Base-by-base conservation (phyloP, 148 eudicot species). In the Rhododendron griersonianum region DNA sequence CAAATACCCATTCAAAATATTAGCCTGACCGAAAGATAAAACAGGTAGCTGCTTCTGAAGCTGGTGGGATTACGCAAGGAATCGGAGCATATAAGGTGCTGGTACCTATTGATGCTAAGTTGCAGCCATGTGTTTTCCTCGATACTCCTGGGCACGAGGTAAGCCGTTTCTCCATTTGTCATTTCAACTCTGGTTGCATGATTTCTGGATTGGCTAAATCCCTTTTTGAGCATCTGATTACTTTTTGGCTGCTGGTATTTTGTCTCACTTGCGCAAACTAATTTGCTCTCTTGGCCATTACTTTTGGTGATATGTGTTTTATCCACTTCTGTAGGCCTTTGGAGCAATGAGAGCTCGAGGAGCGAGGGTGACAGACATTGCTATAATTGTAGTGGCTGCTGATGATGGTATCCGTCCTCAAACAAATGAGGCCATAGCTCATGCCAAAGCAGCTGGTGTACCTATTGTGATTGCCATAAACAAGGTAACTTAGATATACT, bases 311-410 rank as follows among this genome's bases (percentile, higher is more conserved):
- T 83, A 44, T 87, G 11, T 79, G 69, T 81, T 82, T n/a, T 78
- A 67, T 88, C n/a, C 80, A 37, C 67, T 81, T 50, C 59, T 92
- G 41, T 84, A 97, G 98, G 99, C 99, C 87, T 97, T 97, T 91
- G 99, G 99, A 84, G 98, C 98, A 75, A 97, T 97, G 98, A 94
- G 99, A 86, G 98, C 99, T 86, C 99, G 99, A 88, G 99, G 99
- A 88, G 98, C 99, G 11, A 94, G 93, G 86, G 99, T 97, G 73
- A 97, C 98, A 80, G 98, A 97, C 89, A 97, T 97, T 87, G 98
- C 95, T 86, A 89, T 97, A 73, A 93, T 97, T 87, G 98, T 97
- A 80, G 98, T 97, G 61, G 99, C 99, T 89, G 98, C 98, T 84
- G 99, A 95, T 90, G 99, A 97, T 89, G 99, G 99, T 65, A 93